Evolutionary conservation across 805 yeast species (phyloP).

Genomic region (Candida anglica): DNA sequence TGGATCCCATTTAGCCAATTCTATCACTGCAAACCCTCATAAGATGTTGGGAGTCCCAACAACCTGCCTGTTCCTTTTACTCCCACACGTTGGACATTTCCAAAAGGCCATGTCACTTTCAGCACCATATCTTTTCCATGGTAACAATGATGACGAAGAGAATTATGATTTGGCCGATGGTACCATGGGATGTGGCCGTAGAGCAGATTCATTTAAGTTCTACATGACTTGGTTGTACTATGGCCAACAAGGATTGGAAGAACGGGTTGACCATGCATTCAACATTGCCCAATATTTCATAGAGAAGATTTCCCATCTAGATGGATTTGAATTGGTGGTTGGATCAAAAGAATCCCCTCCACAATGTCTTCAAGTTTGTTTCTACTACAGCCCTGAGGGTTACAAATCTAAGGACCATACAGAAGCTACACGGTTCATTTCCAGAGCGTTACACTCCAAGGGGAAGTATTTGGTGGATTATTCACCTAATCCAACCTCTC

Average conservation of each 20-base stretch:
- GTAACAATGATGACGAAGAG: slow-evolving; percentile 44
- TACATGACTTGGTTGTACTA: slow-evolving; percentile 80
- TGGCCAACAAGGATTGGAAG: slow-evolving; percentile 62
- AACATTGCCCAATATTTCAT: slow-evolving; percentile 63
- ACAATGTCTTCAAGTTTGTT: slow-evolving; percentile 81
- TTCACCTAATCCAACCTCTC: slow-evolving; percentile 58
- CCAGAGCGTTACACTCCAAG: slow-evolving; percentile 50
- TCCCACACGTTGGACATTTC: slow-evolving; percentile 65
- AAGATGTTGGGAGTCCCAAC: slow-evolving; percentile 86
- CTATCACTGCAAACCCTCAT: slow-evolving; percentile 81
- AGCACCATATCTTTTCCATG: slow-evolving; percentile 82
- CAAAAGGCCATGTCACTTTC: slow-evolving; percentile 69
- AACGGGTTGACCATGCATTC: slow-evolving; percentile 71
- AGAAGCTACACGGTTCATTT: slow-evolving; percentile 56
- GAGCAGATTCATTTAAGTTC: slow-evolving; percentile 77
- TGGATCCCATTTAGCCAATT: slow-evolving; percentile 67
- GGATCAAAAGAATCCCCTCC: slow-evolving; percentile 43
- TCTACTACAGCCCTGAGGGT: slow-evolving; percentile 55
- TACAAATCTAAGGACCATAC: slow-evolving; percentile 34
- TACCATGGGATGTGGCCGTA: slow-evolving; percentile 88
- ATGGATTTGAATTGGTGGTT: slow-evolving; percentile 51
- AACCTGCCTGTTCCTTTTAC: slow-evolving; percentile 66
- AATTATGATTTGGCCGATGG: slow-evolving; percentile 81
- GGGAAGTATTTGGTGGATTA: slow-evolving; percentile 76
- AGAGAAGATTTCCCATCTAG: slow-evolving; percentile 25